phyloP scores from a whole-genome alignment of 2,329 filamentous ascomycete species.

The Bipolaris bicolor region DNA sequence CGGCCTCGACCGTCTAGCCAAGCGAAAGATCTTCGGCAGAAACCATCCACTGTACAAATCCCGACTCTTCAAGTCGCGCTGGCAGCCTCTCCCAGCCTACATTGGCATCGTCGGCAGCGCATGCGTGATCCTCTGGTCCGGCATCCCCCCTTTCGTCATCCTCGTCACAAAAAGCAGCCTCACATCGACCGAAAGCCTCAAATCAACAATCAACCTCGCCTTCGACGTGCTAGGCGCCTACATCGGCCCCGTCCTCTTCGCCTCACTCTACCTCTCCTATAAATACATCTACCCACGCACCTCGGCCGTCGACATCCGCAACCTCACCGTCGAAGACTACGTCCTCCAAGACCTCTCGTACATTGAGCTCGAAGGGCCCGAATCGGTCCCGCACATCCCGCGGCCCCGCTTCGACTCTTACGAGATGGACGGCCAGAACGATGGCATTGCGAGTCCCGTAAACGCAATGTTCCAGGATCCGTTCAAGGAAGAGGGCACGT shows the following conservation, averaged over 20 bases:
- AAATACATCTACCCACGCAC: slow-evolving; percentile 28
- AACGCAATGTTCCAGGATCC: slow-evolving; percentile 3
- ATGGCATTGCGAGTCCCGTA: neutral
- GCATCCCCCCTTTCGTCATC: slow-evolving; percentile 35
- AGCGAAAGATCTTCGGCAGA: slow-evolving; percentile 29
- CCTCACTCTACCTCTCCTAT: slow-evolving; percentile 24
- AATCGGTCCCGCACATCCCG: neutral
- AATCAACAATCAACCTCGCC: slow-evolving; percentile 22
- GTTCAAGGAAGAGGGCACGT: slow-evolving; percentile 1
- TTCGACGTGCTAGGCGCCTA: slow-evolving; percentile 37
- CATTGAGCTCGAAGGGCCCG: slow-evolving; percentile 22
- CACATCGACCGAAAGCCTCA: slow-evolving; percentile 15
- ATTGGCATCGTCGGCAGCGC: slow-evolving; percentile 35
- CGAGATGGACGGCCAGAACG: slow-evolving; percentile 18
- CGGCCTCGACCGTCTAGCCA: slow-evolving; percentile 24
- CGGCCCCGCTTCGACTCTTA: slow-evolving; percentile 9
- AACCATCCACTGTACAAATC: slow-evolving; percentile 30
- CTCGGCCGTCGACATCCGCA: slow-evolving; percentile 20
- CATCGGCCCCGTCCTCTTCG: slow-evolving; percentile 29
- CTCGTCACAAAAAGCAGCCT: slow-evolving; percentile 22
- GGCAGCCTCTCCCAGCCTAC: slow-evolving; percentile 42
- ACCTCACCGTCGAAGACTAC: slow-evolving; percentile 27
- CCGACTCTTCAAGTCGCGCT: slow-evolving; percentile 39
- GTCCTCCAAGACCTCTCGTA: slow-evolving; percentile 24
- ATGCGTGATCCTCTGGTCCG: slow-evolving; percentile 34